Conservation (phyloP, 495 filamentous ascomycete genomes). For the Xylaria acuta region DNA sequence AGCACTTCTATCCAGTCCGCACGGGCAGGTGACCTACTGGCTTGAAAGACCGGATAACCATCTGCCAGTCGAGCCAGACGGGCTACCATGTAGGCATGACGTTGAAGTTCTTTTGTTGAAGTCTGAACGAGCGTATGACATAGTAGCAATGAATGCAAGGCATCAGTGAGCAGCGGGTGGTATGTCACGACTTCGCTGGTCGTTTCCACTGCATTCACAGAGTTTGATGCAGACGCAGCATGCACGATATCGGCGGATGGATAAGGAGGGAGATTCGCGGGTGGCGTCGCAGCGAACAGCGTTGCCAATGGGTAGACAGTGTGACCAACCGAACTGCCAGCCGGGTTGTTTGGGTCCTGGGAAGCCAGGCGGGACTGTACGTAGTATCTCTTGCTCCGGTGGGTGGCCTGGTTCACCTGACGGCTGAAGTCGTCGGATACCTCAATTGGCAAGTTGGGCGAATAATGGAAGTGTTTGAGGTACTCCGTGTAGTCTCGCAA, state of each 20-base stretch:
- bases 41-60: conserved; percentile 80
- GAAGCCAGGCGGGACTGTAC: conserved; percentile 34
- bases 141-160: conserved; percentile 74
- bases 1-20: conserved; percentile 82
- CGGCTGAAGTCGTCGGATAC: conserved; percentile 71
- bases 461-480: conserved; percentile 76
- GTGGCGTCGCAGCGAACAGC: conserved; percentile 63
- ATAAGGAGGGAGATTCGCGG: conserved; percentile 62
- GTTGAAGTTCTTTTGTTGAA: conserved; percentile 71
- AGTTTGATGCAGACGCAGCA: conserved; percentile 30
- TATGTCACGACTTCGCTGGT: conserved; percentile 74
- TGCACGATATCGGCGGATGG: conserved; percentile 51
- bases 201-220: conserved; percentile 36
- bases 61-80: conserved; percentile 74
- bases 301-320: conserved; percentile 56
- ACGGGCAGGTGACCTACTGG: conserved; percentile 71
- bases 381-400: conserved; percentile 47
- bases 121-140: conserved; percentile 78
- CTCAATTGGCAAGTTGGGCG: conserved; percentile 68
- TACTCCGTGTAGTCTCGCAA: conserved; percentile 73
- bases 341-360: conserved; percentile 39
- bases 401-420: conserved; percentile 64
- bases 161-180: conserved; percentile 77
- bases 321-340: conserved; percentile 35
- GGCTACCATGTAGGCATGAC: conserved; percentile 79